Base-by-base conservation (phyloP, 257 asterid species). In the Craterostigma plantagineum region DNA sequence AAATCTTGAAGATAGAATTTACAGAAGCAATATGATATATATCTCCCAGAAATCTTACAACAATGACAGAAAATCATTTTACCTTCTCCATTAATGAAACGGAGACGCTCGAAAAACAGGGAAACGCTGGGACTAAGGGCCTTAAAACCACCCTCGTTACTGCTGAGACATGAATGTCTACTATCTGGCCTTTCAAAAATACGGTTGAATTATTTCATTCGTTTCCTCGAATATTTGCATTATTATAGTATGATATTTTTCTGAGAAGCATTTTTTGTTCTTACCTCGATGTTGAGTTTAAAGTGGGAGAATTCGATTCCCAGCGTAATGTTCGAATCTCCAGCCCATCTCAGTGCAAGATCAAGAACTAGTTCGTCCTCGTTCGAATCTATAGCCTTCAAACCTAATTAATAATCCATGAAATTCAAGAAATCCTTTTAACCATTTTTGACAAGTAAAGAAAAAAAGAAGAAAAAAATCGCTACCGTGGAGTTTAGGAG, bases 61-160 rank as follows among this genome's bases (percentile, higher is more conserved):
- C 48, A 30, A 16, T 12, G n/a, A n/a, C n/a, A 53, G 14, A 9
- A 34, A 27, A 35, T 17, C 10, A 42, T 35, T 30, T 47, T 63
- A 81, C 96, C 79, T 75, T 85, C 62, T 77, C 77, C 81, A 71
- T 68, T 52, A 81, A 56, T 10, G 96, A 75, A 36, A 73, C 60
- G 10, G 71, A 62, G 30, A 73, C 42, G 67, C 53, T 51, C 12
- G 86, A 67, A 49, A 81, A 81, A 53, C 96, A 85, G 0, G 92
- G 94, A 58, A 85, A 75, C 18, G 94, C 51, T 0, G 94, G 91
- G 33, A 81, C 91, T 8, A 77, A 59, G 17, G 81, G 92, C 35
- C 59, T 75, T 57, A 77, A 52, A 23, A 52, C 51, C 4, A 65
- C 14, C 75, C 96, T 60, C n/a, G 68, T 58, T 43, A 73, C 53